Percentiles rank a stretch among this genome's conserved stretches.
These are phyloP conservation scores for Globisporangium emineosum DNA, from an alignment of 352 stramenopile species.

Conservation along the genomic window DNA sequence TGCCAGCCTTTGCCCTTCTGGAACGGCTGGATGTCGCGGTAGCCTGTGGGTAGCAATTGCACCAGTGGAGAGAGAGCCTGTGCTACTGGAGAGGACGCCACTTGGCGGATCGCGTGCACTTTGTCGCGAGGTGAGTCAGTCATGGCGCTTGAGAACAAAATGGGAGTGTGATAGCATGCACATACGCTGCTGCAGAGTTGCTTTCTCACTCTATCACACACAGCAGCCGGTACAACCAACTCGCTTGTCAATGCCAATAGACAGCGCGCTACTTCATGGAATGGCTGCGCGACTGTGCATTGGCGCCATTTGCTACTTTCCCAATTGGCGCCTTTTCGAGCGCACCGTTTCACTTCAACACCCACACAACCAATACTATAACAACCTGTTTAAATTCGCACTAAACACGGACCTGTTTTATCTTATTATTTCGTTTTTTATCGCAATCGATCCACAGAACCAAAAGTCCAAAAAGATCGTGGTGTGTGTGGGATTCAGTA, in stretches of 20 bases:
- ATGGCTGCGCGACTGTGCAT: background rate
- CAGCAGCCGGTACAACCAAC: background rate
- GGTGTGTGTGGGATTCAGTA: too few species aligned
- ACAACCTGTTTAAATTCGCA: too few species aligned
- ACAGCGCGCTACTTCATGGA: background rate
- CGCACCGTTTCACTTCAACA: too few species aligned
- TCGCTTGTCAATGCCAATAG: background rate
- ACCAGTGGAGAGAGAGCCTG: constrained; percentile 54
- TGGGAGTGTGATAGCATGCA: background rate
- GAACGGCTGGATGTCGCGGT: constrained; percentile 69
- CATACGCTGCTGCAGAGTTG: background rate
- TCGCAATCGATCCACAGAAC: too few species aligned
- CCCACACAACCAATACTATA: too few species aligned
- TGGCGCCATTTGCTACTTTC: background rate
- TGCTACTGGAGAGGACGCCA: background rate
- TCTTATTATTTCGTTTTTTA: too few species aligned
- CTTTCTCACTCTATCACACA: background rate
- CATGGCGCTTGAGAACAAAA: constrained; percentile 5
- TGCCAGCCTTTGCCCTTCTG: constrained; percentile 67
- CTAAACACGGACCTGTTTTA: too few species aligned
- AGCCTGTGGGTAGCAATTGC: constrained; percentile 53
- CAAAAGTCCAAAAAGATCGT: too few species aligned
- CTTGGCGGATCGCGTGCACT: constrained; percentile 18
- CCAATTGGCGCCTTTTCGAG: background rate
- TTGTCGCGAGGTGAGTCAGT: constrained; percentile 21